Base-by-base conservation (phyloP, 2,329 filamentous ascomycete genomes). In the Fusarium coffeatum region DNA sequence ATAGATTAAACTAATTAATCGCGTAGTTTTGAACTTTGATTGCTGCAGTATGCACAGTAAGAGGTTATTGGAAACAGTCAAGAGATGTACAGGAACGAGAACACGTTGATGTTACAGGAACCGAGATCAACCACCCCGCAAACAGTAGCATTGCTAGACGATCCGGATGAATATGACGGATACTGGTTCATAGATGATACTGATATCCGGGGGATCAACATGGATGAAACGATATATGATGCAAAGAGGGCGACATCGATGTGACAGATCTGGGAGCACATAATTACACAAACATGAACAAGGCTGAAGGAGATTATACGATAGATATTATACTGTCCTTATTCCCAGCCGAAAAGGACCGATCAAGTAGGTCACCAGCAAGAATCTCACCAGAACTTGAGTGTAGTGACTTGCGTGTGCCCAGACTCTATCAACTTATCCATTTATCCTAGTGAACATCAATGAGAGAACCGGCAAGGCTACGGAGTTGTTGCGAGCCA, bases 221-320 rank as follows among this genome's bases (percentile, higher is more conserved):
- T 40, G 41, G 66, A 70, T 71, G 67, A 71, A 67, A 71, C 67
- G 57, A 30, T 55, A 55, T 32, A 64, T 71, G 67, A 71, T 67
- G 67, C 63, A 70, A 70, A 59, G 55, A 55, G 25, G 42, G 55
- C 32, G 49, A 50, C 58, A 46, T 65, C 42, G 55, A 46, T 66
- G 66, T 59, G 50, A 70, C 63, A 59, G 67, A 68, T 70, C 67
- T 68, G 40, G 58, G 58, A 43, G 28, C 43, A 47, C 60, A 55
- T 53, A 27, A 56, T 64, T 40, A 64, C 32, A 63, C 53, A 59
- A 41, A 43, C n/a, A 63, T 57, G 27, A 63, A 51, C 56, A 50
- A 63, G 50, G 48, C 64, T 61, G 63, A 66, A 48, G 49, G 49
- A 28, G 27, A 40, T 32, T 37, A 50, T 37, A 50, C 47, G 27